These are phyloP conservation scores for Usnea hakonensis DNA, from an alignment of 495 filamentous ascomycete genomes.

Conservation along the genomic window DNA sequence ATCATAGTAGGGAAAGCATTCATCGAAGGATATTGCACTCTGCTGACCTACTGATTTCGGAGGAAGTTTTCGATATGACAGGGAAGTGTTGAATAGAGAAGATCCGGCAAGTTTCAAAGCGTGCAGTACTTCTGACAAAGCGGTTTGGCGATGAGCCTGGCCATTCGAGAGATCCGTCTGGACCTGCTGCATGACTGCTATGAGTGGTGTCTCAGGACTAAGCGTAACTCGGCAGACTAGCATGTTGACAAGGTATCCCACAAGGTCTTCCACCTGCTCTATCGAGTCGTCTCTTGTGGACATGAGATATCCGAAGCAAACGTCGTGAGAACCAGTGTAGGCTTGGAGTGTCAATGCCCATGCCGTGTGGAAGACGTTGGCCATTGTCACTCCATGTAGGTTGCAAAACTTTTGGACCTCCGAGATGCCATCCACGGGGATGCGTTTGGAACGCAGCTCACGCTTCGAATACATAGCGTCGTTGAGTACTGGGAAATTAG, in stretches of 20 bases:
- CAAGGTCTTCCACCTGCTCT: slow-evolving; percentile 38
- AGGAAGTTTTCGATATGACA: slow-evolving; percentile 40
- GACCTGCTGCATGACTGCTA: slow-evolving; percentile 32
- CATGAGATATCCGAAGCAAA: slow-evolving; percentile 48
- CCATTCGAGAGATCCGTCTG: slow-evolving; percentile 46
- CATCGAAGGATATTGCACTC: slow-evolving; percentile 33
- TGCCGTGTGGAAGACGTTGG: slow-evolving; percentile 45
- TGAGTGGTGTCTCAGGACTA: slow-evolving; percentile 23
- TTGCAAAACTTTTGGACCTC: slow-evolving; percentile 39
- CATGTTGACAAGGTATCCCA: slow-evolving; percentile 50
- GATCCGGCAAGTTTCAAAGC: slow-evolving; percentile 34
- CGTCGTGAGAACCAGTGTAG: slow-evolving; percentile 43
- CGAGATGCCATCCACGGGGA: slow-evolving; percentile 28
- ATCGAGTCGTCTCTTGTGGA: slow-evolving; percentile 45
- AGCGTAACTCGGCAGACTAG: slow-evolving; percentile 44
- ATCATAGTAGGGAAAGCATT: slow-evolving; percentile 42
- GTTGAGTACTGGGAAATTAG: slow-evolving; percentile 43
- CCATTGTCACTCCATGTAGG: slow-evolving; percentile 41
- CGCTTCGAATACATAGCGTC: slow-evolving; percentile 27
- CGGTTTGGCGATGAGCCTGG: slow-evolving; percentile 40
- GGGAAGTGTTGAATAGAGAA: slow-evolving; percentile 38
- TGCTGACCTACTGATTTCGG: slow-evolving; percentile 19
- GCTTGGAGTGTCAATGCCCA: slow-evolving; percentile 47
- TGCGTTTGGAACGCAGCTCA: slow-evolving; percentile 30
- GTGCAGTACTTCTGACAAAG: slow-evolving; percentile 49